Conservation (phyloP, 306 rosid species). For the Cicer pinnatifidum region DNA sequence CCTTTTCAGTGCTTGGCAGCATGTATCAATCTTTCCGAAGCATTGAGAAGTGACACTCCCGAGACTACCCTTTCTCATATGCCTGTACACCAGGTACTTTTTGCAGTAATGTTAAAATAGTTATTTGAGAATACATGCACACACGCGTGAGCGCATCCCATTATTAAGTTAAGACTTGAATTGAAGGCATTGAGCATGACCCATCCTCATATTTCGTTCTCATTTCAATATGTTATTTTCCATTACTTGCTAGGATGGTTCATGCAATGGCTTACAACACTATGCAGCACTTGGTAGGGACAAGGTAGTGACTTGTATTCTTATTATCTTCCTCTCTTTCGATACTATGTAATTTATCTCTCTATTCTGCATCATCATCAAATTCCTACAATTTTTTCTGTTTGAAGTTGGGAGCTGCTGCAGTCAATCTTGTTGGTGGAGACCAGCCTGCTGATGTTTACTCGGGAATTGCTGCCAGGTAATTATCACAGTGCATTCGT, state of each 20-base stretch:
- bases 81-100: conserved; percentile 92
- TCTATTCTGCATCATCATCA: conserved; percentile 1
- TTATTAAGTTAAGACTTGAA: conserved; percentile 38
- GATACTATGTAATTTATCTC: background rate
- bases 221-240: conserved; percentile 31
- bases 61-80: conserved; percentile 79
- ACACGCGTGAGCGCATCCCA: background rate
- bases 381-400: conserved; percentile 30
- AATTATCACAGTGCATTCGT: conserved; percentile 26
- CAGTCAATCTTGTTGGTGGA: conserved; percentile 90
- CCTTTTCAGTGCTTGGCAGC: conserved; percentile 95
- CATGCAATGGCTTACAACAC: conserved; percentile 99
- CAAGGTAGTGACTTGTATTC: conserved; percentile 59
- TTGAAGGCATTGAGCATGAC: conserved; percentile 14
- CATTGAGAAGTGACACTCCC: conserved; percentile 86
- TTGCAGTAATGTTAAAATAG: conserved; percentile 18
- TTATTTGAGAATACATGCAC: conserved; percentile 10
- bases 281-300: conserved; percentile 99
- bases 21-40: conserved; percentile 82
- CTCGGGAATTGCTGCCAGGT: conserved; percentile 93
- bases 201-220: conserved; percentile 28
- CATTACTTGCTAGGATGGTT: conserved; percentile 81
- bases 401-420: conserved; percentile 92
- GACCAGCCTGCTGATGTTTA: conserved; percentile 96
- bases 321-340: background rate